phyloP scores from a whole-genome alignment of 2,329 filamentous ascomycete species.

The Pseudocercospora fuligena region DNA sequence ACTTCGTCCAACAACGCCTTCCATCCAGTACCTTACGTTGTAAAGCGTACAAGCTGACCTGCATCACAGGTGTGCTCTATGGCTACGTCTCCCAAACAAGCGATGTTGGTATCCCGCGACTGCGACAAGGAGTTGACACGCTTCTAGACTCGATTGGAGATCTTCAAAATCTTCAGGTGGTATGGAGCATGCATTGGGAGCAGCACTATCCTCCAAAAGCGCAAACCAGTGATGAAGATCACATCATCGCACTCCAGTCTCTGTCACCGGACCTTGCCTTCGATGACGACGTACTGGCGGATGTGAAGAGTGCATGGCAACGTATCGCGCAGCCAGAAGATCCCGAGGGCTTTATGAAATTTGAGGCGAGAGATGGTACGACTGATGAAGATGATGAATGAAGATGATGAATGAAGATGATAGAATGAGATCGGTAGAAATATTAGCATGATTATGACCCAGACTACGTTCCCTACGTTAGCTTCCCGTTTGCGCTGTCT shows the following conservation, averaged over 20 bases:
- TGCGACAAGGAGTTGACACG: conserved; percentile 48
- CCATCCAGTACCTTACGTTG: background rate
- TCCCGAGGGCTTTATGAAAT: conserved; percentile 70
- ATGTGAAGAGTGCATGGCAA: conserved; percentile 74
- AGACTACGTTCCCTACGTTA: background rate
- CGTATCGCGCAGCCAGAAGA: conserved; percentile 60
- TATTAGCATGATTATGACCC: background rate
- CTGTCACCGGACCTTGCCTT: conserved; percentile 71
- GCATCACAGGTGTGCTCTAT: conserved; percentile 61
- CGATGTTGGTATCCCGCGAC: conserved; percentile 40
- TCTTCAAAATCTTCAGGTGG: conserved; percentile 44
- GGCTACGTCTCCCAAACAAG: conserved; percentile 52
- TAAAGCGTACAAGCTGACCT: conserved; percentile 39
- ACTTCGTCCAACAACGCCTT: conserved; percentile 41
- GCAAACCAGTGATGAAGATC: conserved; percentile 34
- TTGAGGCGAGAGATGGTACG: conserved; percentile 61
- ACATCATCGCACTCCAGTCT: conserved; percentile 53
- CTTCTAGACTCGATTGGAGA: conserved; percentile 49
- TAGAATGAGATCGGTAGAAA: background rate
- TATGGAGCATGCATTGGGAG: conserved; percentile 61
- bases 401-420: conserved; percentile 23
- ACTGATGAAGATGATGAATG: conserved; percentile 27
- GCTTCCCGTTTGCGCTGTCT: no score
- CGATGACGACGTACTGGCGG: conserved; percentile 69
- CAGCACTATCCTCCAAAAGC: conserved; percentile 46